A percentile compares a stretch with the other conserved stretches of the same genome.
Evolutionary conservation across 306 rosid species (phyloP).

Genomic region (Mucuna pruriens): DNA sequence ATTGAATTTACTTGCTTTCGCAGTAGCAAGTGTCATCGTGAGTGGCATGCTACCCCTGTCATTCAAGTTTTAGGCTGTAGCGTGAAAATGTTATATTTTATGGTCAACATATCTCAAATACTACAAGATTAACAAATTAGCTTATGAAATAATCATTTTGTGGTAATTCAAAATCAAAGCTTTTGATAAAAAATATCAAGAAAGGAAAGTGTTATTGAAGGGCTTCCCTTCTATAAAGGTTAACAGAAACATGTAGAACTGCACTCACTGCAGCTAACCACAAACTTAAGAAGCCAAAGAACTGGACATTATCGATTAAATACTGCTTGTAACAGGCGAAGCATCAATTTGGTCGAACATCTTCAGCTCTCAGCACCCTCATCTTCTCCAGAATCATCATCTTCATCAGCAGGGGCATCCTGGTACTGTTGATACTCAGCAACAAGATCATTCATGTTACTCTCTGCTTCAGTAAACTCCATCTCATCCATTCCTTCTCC

Average conservation of each 20-base stretch:
- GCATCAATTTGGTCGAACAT: conserved; percentile 35
- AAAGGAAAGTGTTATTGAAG: conserved; percentile 9
- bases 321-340: conserved; percentile 43
- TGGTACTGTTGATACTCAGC: conserved; percentile 85
- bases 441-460: conserved; percentile 84
- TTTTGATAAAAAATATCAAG: neutral
- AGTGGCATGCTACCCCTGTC: too few species aligned
- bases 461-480: conserved; percentile 79
- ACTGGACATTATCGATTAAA: neutral
- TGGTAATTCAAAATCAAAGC: neutral
- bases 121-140: neutral
- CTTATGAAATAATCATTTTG: neutral
- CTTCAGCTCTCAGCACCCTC: conserved; percentile 50
- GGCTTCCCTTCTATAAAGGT: conserved; percentile 2
- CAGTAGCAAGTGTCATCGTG: too few species aligned
- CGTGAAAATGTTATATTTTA: too few species aligned
- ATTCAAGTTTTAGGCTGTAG: too few species aligned
- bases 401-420: conserved; percentile 60
- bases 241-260: neutral
- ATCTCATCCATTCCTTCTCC: conserved; percentile 85
- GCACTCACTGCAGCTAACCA: conserved; percentile 16
- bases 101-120: neutral
- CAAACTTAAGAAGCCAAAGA: conserved; percentile 22
- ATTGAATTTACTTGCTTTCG: too few species aligned
- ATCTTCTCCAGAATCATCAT: conserved; percentile 48